These are phyloP conservation scores for Parathielavia appendiculata DNA, from an alignment of 495 filamentous ascomycete species.

Conservation along the genomic window DNA sequence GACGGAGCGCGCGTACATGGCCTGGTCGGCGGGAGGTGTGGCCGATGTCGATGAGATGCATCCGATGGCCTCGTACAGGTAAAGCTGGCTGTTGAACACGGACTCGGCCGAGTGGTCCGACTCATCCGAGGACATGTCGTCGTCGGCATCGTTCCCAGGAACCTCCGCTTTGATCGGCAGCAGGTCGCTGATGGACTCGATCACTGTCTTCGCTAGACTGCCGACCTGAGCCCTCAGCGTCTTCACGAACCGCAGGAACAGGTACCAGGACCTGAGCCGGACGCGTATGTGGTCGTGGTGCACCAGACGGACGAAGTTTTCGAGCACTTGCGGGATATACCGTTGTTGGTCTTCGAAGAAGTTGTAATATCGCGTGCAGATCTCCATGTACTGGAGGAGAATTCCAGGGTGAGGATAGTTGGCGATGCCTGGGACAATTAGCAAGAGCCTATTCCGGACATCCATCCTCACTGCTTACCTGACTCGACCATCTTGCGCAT, in stretches of 20 bases:
- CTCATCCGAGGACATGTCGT: conserved; percentile 91
- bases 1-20: conserved; percentile 75
- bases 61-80: conserved; percentile 90
- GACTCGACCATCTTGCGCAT: conserved; percentile 92
- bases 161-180: conserved; percentile 87
- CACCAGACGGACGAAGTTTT: conserved; percentile 83
- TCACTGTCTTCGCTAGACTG: conserved; percentile 81
- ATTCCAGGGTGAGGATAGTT: conserved; percentile 85
- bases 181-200: conserved; percentile 82
- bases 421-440: conserved; percentile 58
- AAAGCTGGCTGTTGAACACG: conserved; percentile 83
- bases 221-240: conserved; percentile 76
- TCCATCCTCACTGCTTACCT: conserved; percentile 47
- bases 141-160: conserved; percentile 67
- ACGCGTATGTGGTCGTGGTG: conserved; percentile 83
- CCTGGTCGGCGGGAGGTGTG: conserved; percentile 75
- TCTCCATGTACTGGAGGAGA: conserved; percentile 95
- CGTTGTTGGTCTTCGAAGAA: conserved; percentile 82
- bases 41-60: conserved; percentile 74
- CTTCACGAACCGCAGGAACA: conserved; percentile 91
- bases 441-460: conserved; percentile 2
- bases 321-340: conserved; percentile 77
- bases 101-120: conserved; percentile 82
- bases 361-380: conserved; percentile 85
- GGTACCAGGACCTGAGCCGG: conserved; percentile 88